Percentiles rank a stretch among this genome's conserved stretches.
These are phyloP conservation scores for Jimgerdemannia flammicorona DNA, from an alignment of 192 early-diverging fungal species.

Conservation along the genomic window DNA sequence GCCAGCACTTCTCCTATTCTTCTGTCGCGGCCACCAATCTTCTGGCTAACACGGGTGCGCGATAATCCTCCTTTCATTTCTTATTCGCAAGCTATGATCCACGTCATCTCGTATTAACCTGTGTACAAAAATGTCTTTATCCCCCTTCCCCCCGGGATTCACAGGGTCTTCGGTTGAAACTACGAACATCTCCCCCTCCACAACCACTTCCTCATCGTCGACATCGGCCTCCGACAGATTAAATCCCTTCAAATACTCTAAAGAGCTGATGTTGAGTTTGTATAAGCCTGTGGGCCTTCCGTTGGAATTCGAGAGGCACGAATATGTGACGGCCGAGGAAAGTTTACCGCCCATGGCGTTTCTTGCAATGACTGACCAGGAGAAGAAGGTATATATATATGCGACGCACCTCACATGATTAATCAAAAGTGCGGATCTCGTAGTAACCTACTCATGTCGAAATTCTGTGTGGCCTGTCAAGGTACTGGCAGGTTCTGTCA, in stretches of 20 bases:
- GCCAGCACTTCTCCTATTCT: constrained; percentile 12
- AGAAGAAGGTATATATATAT: constrained; percentile 49
- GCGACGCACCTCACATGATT: background rate
- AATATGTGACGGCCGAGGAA: constrained; percentile 60
- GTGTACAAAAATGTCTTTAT: too few species aligned
- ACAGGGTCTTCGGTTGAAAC: background rate
- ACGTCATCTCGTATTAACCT: too few species aligned
- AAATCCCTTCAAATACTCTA: constrained; percentile 65
- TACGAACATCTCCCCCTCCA: constrained; percentile 1
- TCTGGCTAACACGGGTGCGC: background rate
- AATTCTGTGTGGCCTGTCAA: background rate
- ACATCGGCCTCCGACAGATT: constrained; percentile 25
- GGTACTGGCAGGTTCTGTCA: constrained; percentile 25
- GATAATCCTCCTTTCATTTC: background rate
- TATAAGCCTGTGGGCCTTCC: constrained; percentile 54
- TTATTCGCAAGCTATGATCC: too few species aligned
- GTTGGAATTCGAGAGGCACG: constrained; percentile 60
- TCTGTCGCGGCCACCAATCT: constrained; percentile 20
- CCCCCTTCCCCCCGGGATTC: constrained; percentile 8
- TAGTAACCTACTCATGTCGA: background rate
- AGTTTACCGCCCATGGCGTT: constrained; percentile 58
- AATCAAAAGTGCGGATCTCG: background rate
- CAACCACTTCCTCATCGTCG: constrained; percentile 5
- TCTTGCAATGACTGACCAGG: constrained; percentile 51
- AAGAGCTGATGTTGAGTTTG: constrained; percentile 69